Base-by-base conservation (phyloP, 495 filamentous ascomycete genomes). In the Aspergillus diversus region DNA sequence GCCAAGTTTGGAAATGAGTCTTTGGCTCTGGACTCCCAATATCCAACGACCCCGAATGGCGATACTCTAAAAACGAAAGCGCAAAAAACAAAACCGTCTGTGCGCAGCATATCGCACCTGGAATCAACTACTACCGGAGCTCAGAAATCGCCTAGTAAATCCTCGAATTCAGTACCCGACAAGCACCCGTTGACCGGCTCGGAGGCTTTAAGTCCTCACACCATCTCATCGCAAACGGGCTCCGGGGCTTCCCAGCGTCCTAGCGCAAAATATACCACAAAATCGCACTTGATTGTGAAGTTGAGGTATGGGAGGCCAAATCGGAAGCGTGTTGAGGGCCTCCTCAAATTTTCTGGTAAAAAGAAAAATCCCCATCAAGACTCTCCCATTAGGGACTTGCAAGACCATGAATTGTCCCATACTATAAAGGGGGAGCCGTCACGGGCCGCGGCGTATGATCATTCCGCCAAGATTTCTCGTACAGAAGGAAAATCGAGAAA, bases 271-370 rank as follows among this genome's bases (percentile, higher is more conserved):
- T 34, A 48, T 5, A 33, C 2, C 5, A 42, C 53, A 33, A 68
- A 64, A 46, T 33, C 58, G 16, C 68, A 63, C 33, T 57, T 73
- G 8, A 66, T 80, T 39, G 69, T 77, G 21, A 78, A 65, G 66
- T 59, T 81, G 35, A 76, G 69, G 32, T 81, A 81, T 59, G 78
- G 78, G 17, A 76, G 70, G 56, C 49, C 68, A 3, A 81, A 81
- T 56, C 73, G 72, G 48, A 77, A 73, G 59, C 71, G 75, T 16
- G 74, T 81, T n/a, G 77, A 79, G 39, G 76, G 68, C 16, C 70
- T 81, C 13, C 72, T 81, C 6, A 81, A 77, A 64, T 77, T 81
- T 42, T 73, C 71, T 17, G 77, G 73, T 55, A 81, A 80, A 71
- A 72, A 63, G 62, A 80, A 76, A 68, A 21, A 54, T 2, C 60